These are phyloP conservation scores for Blastomyces percursus DNA, from an alignment of 2,329 filamentous ascomycete species.

Conservation along the genomic window DNA sequence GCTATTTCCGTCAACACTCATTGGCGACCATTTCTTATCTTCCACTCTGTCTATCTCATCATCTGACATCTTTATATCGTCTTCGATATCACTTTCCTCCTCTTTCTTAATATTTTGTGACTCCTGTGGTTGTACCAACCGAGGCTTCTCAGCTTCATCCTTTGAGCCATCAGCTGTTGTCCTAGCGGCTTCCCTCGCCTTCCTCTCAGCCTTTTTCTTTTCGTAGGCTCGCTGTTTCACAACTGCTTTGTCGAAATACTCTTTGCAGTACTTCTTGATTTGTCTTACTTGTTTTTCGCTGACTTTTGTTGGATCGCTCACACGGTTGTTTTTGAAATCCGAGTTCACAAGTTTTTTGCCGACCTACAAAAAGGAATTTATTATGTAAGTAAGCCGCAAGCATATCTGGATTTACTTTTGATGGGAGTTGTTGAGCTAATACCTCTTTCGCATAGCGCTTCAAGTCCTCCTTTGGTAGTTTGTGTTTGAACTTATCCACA, in stretches of 20 bases:
- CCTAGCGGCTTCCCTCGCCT: constrained; percentile 15
- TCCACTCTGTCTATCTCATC: constrained; percentile 30
- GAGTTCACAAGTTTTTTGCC: constrained; percentile 83
- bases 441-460: constrained; percentile 56
- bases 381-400: constrained; percentile 48
- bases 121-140: constrained; percentile 18
- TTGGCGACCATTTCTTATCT: constrained; percentile 38
- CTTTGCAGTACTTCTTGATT: constrained; percentile 70
- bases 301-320: constrained; percentile 68
- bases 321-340: constrained; percentile 83
- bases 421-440: constrained; percentile 15
- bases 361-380: constrained; percentile 34
- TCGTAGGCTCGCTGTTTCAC: constrained; percentile 61
- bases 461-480: constrained; percentile 68
- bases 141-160: constrained; percentile 5
- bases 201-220: constrained; percentile 48
- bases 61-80: constrained; percentile 33
- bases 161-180: constrained; percentile 6
- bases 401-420: constrained; percentile 20
- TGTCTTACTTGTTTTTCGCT: constrained; percentile 68
- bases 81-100: constrained; percentile 15
- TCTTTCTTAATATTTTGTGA: constrained; percentile 13
- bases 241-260: constrained; percentile 79
- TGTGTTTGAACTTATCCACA: constrained; percentile 74
- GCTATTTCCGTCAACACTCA: constrained; percentile 33